phyloP scores from a whole-genome alignment of 352 stramenopile genomes.

The Globisporangium rhizosaccharum region DNA sequence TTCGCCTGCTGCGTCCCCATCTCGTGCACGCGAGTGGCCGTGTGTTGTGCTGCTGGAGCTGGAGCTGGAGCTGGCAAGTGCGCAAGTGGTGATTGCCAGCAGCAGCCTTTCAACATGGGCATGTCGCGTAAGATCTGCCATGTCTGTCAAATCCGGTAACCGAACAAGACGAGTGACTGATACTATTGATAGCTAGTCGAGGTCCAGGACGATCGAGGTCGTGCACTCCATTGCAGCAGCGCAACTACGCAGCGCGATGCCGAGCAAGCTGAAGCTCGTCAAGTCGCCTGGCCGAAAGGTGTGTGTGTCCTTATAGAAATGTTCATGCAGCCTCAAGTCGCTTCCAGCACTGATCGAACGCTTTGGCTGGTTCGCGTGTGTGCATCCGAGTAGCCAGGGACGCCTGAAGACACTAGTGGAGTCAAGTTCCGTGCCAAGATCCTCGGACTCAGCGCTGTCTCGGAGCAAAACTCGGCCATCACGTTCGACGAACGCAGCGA shows the following conservation, averaged over 20 bases:
- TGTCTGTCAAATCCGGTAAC: no score
- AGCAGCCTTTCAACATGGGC: not conserved
- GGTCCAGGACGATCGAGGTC: not conserved
- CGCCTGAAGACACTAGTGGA: conserved; percentile 29
- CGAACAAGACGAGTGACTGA: no score
- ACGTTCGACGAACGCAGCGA: conserved; percentile 27
- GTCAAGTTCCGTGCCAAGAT: conserved; percentile 57
- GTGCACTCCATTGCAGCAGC: not conserved
- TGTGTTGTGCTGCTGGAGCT: not conserved
- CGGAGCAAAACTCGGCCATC: conserved; percentile 32
- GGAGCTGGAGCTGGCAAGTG: not conserved
- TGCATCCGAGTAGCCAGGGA: conserved; percentile 13
- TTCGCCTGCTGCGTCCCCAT: conserved; percentile 3
- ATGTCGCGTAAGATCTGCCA: no score
- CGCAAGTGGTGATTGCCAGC: no score
- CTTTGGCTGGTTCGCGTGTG: not conserved
- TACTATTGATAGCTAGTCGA: not conserved
- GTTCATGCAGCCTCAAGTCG: no score
- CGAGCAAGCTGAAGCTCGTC: conserved; percentile 9
- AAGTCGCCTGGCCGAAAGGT: conserved; percentile 12
- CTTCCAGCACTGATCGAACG: no score
- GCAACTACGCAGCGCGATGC: conserved; percentile 2
- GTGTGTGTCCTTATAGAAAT: not conserved
- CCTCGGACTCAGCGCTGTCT: conserved; percentile 33
- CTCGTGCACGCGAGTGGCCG: not conserved